Conservation (phyloP, 495 filamentous ascomycete species). For the Penicillium subrubescens region DNA sequence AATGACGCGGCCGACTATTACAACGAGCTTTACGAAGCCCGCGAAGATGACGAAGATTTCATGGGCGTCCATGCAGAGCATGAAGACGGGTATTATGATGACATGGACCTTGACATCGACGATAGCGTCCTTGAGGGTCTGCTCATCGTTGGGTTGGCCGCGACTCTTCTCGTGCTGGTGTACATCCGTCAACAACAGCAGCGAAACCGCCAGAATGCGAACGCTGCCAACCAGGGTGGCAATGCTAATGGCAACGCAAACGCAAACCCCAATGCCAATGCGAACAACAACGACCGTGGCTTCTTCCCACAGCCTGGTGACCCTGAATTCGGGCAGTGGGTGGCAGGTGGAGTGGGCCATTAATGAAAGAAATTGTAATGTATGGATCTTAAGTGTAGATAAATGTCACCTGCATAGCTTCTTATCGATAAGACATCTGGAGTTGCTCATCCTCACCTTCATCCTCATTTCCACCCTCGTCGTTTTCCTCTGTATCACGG, state of each 20-base stretch:
- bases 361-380: conserved; percentile 37
- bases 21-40: conserved; percentile 57
- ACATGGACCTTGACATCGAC: conserved; percentile 62
- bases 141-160: conserved; percentile 77
- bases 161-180: conserved; percentile 72
- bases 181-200: conserved; percentile 79
- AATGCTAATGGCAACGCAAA: conserved; percentile 27
- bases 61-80: conserved; percentile 52
- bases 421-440: conserved; percentile 29
- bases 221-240: conserved; percentile 26
- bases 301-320: conserved; percentile 73
- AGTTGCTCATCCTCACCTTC: background rate
- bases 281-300: conserved; percentile 57
- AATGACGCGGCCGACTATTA: conserved; percentile 62
- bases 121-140: conserved; percentile 81
- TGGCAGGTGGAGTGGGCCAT: conserved; percentile 75
- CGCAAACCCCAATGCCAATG: conserved; percentile 27
- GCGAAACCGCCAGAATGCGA: conserved; percentile 50
- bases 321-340: conserved; percentile 73
- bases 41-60: conserved; percentile 59
- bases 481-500: background rate
- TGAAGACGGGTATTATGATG: conserved; percentile 68
- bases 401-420: conserved; percentile 2
- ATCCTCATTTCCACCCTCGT: background rate
- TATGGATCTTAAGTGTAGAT: conserved; percentile 21